These are phyloP conservation scores for Eragrostis nindensis DNA, from an alignment of 176 grass and related monocot species.

Conservation along the genomic window DNA sequence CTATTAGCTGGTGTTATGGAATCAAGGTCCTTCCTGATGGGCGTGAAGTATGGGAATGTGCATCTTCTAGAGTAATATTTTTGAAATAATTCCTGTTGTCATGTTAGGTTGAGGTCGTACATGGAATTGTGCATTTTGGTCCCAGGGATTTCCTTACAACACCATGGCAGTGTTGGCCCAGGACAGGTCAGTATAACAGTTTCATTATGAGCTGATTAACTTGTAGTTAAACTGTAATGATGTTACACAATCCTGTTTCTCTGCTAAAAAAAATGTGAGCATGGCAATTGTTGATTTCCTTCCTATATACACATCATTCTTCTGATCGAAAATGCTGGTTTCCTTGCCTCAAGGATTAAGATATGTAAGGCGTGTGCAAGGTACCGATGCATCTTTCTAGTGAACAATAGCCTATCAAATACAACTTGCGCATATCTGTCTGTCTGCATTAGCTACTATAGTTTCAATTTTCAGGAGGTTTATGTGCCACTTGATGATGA, in stretches of 20 bases:
- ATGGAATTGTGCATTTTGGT: constrained; percentile 99
- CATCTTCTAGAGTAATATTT: constrained; percentile 22
- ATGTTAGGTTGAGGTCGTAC: constrained; percentile 88
- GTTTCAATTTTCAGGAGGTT: background rate
- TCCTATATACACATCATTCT: background rate
- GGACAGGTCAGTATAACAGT: constrained; percentile 55
- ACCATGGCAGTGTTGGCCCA: constrained; percentile 57
- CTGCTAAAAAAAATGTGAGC: constrained; percentile 14
- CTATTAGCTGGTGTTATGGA: background rate
- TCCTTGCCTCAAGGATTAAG: background rate
- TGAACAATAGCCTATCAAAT: background rate
- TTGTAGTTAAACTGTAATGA: constrained; percentile 10
- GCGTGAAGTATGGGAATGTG: background rate
- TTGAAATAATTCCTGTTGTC: constrained; percentile 25
- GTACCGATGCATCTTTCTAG: constrained; percentile 28
- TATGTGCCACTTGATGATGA: constrained; percentile 10
- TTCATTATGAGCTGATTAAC: constrained; percentile 30
- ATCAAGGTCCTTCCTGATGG: constrained; percentile 21
- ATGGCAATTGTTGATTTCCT: background rate
- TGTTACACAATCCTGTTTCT: constrained; percentile 17
- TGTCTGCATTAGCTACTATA: constrained; percentile 13
- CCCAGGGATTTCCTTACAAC: constrained; percentile 76
- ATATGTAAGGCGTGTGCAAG: background rate
- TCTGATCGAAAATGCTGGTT: background rate
- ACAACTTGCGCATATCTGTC: background rate